Base-by-base conservation (phyloP, 2,329 filamentous ascomycete species). In the Ophiostoma piceae region DNA sequence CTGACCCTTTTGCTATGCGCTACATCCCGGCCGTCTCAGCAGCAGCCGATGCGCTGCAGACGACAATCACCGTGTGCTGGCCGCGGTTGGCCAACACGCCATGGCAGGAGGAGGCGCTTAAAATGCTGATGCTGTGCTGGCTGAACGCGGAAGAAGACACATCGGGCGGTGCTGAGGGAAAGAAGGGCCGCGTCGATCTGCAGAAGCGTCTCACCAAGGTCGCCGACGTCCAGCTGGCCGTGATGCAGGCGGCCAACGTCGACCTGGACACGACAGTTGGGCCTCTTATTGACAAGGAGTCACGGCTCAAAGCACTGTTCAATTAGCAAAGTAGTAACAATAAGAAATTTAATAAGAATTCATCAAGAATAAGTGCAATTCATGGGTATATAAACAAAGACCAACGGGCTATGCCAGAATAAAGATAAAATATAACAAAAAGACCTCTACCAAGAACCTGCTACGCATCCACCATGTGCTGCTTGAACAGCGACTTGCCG, bases 401-500 rank as follows among this genome's bases (percentile, higher is more conserved):
- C 5, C 43, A 19, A 47, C 43, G 43, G n/a, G 43, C 19, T 8
- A 47, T 47, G 43, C 7, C 41, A 16, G n/a, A 47, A 47, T 16
- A 47, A 47, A 47, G 19, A 47, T 19, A 16, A 47, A 47, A 47
- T n/a, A 47, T n/a, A n/a, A 47, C 9, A 41, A 41, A 12, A 14
- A 41, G 11, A 41, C 4, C 72, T 3, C 35, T 5, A 35, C 35
- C 8, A 41, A 41, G 12, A 14, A 41, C 39, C 72, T 3, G 26
- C 86, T 69, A 68, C 7, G 67, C 69, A 39, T 74, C 85, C 68
- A 87, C 83, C 65, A 89, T 87, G 78, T 90, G 88, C 83, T 97
- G 94, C 80, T 98, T 98, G 79, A 98, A 98, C 76, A 98, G 85
- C 75, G 92, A 97, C 82, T 97, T 98, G 22, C 94, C 94, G 72